Evolutionary conservation across 129 eudicot genomes (phyloP).

Genomic region (Lactuca saligna): DNA sequence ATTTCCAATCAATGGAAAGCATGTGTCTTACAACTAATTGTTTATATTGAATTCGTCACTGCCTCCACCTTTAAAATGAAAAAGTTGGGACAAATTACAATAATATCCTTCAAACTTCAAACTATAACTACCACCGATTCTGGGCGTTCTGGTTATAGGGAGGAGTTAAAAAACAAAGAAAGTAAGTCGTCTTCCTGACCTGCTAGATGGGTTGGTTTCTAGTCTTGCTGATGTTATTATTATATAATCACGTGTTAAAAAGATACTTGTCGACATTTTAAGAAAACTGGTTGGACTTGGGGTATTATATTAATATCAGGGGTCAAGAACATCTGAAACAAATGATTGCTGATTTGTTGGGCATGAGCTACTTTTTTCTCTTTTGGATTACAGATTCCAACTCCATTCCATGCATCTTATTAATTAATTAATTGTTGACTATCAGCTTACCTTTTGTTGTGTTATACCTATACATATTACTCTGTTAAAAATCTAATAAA

Average conservation of each 20-base stretch:
- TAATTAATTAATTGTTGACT: too few relatives aligned
- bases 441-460: too few relatives aligned
- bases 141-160: conserved; percentile 36
- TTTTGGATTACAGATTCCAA: too few relatives aligned
- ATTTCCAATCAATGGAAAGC: conserved; percentile 81
- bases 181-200: conserved; percentile 76
- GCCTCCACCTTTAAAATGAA: conserved; percentile 65
- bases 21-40: conserved; percentile 63
- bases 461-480: too few relatives aligned
- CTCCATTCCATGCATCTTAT: too few relatives aligned
- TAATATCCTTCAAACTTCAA: not conserved
- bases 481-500: too few relatives aligned
- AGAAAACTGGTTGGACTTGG: conserved; percentile 7
- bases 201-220: conserved; percentile 99
- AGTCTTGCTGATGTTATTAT: not conserved
- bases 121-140: conserved; percentile 30
- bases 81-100: not conserved
- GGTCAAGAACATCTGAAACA: conserved; percentile 6
- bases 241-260: not conserved
- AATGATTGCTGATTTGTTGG: too few relatives aligned
- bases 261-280: not conserved
- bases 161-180: conserved; percentile 54
- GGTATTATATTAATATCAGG: not conserved
- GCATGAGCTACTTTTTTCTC: too few relatives aligned
- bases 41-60: conserved; percentile 39